Conservation (phyloP, 2,329 filamentous ascomycete species). For the Knoxdaviesia capensis region DNA sequence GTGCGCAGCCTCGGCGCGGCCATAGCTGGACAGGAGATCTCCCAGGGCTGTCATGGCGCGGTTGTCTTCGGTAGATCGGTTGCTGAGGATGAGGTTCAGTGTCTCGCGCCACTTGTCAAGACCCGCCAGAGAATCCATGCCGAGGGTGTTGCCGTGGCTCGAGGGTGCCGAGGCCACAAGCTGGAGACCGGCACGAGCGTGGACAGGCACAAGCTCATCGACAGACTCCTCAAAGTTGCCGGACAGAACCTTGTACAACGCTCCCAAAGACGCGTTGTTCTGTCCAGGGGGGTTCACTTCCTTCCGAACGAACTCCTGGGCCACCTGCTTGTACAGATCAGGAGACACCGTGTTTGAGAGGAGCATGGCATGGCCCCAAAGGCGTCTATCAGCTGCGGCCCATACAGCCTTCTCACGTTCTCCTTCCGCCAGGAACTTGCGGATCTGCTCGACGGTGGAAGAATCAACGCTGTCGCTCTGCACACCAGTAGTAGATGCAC, state of each 20-base stretch:
- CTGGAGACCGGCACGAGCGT: conserved; percentile 78
- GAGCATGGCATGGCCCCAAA: conserved; percentile 94
- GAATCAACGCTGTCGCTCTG: conserved; percentile 44
- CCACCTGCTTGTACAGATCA: conserved; percentile 78
- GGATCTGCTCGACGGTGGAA: conserved; percentile 49
- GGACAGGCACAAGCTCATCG: conserved; percentile 84
- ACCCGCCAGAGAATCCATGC: conserved; percentile 58
- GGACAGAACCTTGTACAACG: conserved; percentile 82
- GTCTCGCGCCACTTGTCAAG: conserved; percentile 92
- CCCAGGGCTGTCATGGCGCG: conserved; percentile 64
- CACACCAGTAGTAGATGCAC: conserved; percentile 4
- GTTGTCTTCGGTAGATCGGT: conserved; percentile 62
- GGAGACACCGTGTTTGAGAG: conserved; percentile 61
- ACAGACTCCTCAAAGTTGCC: conserved; percentile 89
- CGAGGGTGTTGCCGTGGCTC: conserved; percentile 23
- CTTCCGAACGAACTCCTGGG: conserved; percentile 86
- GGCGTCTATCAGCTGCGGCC: conserved; percentile 75
- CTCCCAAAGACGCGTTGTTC: conserved; percentile 72
- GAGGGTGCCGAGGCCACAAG: conserved; percentile 61
- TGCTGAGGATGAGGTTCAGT: conserved; percentile 65
- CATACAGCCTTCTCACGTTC: conserved; percentile 84
- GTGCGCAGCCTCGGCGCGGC: conserved; percentile 76
- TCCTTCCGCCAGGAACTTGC: conserved; percentile 53
- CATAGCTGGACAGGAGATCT: conserved; percentile 65
- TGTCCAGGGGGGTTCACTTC: conserved; percentile 70